Conservation (phyloP, 352 stramenopile genomes). For the Saprolegnia parasitica region DNA sequence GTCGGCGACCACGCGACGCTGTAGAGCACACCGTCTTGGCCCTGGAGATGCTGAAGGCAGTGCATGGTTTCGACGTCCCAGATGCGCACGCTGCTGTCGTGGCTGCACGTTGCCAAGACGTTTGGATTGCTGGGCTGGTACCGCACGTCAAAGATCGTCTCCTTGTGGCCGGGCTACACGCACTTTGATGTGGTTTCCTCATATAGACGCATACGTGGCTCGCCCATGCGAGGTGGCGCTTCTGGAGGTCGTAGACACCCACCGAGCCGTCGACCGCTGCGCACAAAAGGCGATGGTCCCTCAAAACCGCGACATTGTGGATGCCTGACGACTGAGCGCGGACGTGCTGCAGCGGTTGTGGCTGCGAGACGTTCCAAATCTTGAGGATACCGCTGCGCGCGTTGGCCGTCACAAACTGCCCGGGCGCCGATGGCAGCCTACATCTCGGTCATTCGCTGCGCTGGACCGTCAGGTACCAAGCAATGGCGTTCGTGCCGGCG, state of each 20-base stretch:
- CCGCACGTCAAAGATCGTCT: slow-evolving; percentile 34
- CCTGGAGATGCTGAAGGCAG: slow-evolving; percentile 26
- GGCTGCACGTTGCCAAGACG: slow-evolving; percentile 30
- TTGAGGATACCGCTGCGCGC: slow-evolving; percentile 31
- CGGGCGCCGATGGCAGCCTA: slow-evolving; percentile 31
- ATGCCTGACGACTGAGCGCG: slow-evolving; percentile 24
- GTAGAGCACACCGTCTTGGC: slow-evolving; percentile 30
- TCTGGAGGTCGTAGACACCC: slow-evolving; percentile 21
- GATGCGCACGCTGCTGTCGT: slow-evolving; percentile 30
- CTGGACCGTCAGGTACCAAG: slow-evolving; percentile 7
- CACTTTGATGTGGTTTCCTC: background rate
- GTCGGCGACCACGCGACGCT: slow-evolving; percentile 22
- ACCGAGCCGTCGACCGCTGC: slow-evolving; percentile 30
- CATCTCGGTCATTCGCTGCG: background rate
- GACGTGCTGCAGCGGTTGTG: slow-evolving; percentile 21
- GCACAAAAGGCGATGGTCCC: slow-evolving; percentile 4
- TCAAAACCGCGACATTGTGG: background rate
- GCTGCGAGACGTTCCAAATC: slow-evolving; percentile 35
- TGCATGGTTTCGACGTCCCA: slow-evolving; percentile 25
- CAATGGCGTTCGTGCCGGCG: slow-evolving; percentile 14
- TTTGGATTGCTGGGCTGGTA: slow-evolving; percentile 22
- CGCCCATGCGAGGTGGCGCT: slow-evolving; percentile 13
- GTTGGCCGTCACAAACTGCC: slow-evolving; percentile 32
- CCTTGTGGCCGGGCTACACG: slow-evolving; percentile 28
- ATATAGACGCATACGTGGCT: slow-evolving; percentile 7